Evolutionary conservation across 2,329 filamentous ascomycete species (phyloP).

Genomic region (Stylonectria norvegica): DNA sequence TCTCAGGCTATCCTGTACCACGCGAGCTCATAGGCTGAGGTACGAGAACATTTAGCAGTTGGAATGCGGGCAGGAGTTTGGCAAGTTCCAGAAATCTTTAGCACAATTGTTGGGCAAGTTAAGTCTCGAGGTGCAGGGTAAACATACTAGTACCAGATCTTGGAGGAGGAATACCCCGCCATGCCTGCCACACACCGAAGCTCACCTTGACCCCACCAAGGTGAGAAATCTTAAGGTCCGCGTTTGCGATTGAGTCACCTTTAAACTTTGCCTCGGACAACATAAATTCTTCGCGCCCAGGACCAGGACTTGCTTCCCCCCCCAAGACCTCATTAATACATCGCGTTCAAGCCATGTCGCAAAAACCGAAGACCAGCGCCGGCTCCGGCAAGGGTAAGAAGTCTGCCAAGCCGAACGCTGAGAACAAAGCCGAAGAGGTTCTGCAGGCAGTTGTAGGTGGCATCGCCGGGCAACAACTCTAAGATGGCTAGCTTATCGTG

Average conservation of each 20-base stretch:
- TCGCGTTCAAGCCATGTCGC: constrained; percentile 42
- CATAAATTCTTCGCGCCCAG: constrained; percentile 14
- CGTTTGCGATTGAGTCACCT: constrained; percentile 30
- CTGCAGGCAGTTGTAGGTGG: constrained; percentile 54
- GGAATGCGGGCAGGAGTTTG: no score
- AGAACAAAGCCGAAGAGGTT: constrained; percentile 56
- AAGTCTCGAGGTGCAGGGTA: no score
- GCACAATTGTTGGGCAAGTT: no score
- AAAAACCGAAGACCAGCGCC: constrained; percentile 40
- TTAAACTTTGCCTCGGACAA: constrained; percentile 20
- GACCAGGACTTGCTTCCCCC: constrained; percentile 7
- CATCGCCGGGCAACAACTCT: constrained; percentile 26
- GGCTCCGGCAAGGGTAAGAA: constrained; percentile 55
- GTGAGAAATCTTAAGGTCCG: constrained; percentile 24
- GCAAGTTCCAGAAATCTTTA: no score
- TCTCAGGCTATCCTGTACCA: no score
- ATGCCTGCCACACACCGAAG: constrained; percentile 12
- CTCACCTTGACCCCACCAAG: constrained; percentile 20
- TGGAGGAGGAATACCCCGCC: constrained; percentile 6
- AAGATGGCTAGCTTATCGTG: constrained; percentile 19
- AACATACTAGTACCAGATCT: no score
- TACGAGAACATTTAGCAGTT: no score
- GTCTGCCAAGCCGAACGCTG: constrained; percentile 46
- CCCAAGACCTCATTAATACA: constrained; percentile 7
- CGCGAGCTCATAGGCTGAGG: no score